A percentile compares a stretch with the other conserved stretches of the same genome.
Evolutionary conservation across 208 protist species (phyloP).

Genomic region (Entamoeba histolytica): DNA sequence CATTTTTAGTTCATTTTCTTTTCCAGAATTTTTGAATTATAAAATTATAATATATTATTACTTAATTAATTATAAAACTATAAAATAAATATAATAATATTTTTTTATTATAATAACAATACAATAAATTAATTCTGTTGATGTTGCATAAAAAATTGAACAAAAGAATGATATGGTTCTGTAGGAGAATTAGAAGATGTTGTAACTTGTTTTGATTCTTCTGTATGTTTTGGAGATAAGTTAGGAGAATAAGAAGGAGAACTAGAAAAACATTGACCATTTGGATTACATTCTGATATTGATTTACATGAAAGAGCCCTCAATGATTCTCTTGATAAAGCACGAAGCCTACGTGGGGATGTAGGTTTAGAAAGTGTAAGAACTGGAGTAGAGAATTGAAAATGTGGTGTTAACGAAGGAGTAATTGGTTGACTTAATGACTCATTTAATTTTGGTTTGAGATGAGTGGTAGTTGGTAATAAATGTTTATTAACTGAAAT

Average conservation of each 20-base stretch:
- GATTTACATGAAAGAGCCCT: background rate
- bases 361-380: background rate
- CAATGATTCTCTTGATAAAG: background rate
- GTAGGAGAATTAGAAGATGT: background rate
- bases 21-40: too few species aligned
- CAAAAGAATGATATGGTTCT: too few species aligned
- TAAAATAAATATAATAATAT: too few species aligned
- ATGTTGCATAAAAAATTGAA: too few species aligned
- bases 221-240: too few species aligned
- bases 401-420: background rate
- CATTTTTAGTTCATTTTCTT: too few species aligned
- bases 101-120: too few species aligned
- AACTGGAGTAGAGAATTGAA: background rate
- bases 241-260: background rate
- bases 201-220: background rate
- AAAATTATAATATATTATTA: too few species aligned
- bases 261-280: background rate
- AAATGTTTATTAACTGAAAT: background rate
- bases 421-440: background rate
- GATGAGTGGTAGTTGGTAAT: background rate
- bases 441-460: background rate
- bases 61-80: too few species aligned
- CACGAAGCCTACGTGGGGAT: background rate
- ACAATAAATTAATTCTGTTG: too few species aligned
- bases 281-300: background rate